These are phyloP conservation scores for Candida tropicalis DNA, from an alignment of 1,139 yeast genomes.

Conservation along the genomic window DNA sequence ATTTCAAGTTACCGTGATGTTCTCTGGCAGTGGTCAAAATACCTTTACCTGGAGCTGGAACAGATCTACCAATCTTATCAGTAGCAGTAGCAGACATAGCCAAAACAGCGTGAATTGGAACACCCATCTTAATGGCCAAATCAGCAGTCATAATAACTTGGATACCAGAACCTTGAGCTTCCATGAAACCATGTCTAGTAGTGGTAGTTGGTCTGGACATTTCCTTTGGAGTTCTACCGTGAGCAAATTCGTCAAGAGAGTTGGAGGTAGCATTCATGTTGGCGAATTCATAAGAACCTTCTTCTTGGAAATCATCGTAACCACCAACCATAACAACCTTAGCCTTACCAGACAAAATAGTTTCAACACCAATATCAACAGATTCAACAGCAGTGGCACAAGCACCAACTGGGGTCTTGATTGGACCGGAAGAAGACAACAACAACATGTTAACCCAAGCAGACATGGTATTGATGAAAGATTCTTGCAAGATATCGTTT, in stretches of 20 bases:
- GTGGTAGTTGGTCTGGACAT: conserved; percentile 99
- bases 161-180: conserved; percentile 99
- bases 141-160: conserved; percentile 96
- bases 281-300: conserved; percentile 96
- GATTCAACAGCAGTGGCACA: conserved; percentile 99
- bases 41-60: conserved; percentile 99
- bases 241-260: conserved; percentile 80
- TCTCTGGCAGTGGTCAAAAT: conserved; percentile 97
- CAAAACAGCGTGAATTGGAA: conserved; percentile 94
- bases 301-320: conserved; percentile 99
- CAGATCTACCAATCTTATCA: conserved; percentile 97
- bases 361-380: conserved; percentile 93
- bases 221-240: conserved; percentile 97
- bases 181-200: conserved; percentile 97
- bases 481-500: conserved; percentile 95
- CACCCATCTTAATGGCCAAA: conserved; percentile 96
- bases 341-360: conserved; percentile 90
- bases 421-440: conserved; percentile 97
- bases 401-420: conserved; percentile 99
- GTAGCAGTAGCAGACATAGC: conserved; percentile 96
- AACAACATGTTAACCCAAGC: conserved; percentile 99
- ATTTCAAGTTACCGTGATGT: conserved; percentile 80
- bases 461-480: conserved; percentile 97
- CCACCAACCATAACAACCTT: conserved; percentile 98
- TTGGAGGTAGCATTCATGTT: conserved; percentile 99